Base-by-base conservation (phyloP, 495 filamentous ascomycete genomes). In the Astrothelium subdiscretum region DNA sequence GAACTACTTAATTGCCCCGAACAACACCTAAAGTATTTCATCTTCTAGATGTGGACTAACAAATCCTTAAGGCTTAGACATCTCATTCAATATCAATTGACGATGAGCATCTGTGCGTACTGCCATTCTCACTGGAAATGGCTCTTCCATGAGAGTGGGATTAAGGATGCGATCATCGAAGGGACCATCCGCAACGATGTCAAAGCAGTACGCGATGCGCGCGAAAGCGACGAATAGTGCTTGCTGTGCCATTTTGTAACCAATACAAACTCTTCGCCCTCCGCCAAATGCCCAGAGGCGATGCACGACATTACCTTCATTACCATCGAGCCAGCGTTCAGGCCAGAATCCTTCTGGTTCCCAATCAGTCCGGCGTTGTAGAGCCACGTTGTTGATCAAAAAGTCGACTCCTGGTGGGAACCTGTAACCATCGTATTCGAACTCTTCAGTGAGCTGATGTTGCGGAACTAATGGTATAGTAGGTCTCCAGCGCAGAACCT, bases 341-440 rank as follows among this genome's bases (percentile, higher is more conserved):
- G 80, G 80, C 4, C 32, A 57, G 65, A 83, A 82, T 6, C 58
- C 27, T 1, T 64, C 10, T 2, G 74, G 67, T 26, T 74, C 70
- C 65, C 10, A 3, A 20, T n/a, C 5, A 29, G 29, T 10, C 11
- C 22, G 8, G 20, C 22, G 75, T 60, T 57, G 72, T 58, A 10
- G 75, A 61, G 10, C 68, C 44, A 75, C 68, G 2, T 59, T 65
- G 54, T 75, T 71, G 48, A 75, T 64, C 65, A 79, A 63, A 70
- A 78, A 63, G 62, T 65, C 66, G 0, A 74, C 75, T 26, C 80
- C 80, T 5, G 72, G 70, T 1, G 79, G 77, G 62, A 84, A 78
- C 18, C 62, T 59, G 60, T 81, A 80, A 13, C 76, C 77, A 54
- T 80, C 80, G 58, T 79, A 82, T 52, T 74, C 70, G 65, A 82